Evolutionary conservation across 2,329 filamentous ascomycete species (phyloP).

Genomic region (Cladosporium sp.): DNA sequence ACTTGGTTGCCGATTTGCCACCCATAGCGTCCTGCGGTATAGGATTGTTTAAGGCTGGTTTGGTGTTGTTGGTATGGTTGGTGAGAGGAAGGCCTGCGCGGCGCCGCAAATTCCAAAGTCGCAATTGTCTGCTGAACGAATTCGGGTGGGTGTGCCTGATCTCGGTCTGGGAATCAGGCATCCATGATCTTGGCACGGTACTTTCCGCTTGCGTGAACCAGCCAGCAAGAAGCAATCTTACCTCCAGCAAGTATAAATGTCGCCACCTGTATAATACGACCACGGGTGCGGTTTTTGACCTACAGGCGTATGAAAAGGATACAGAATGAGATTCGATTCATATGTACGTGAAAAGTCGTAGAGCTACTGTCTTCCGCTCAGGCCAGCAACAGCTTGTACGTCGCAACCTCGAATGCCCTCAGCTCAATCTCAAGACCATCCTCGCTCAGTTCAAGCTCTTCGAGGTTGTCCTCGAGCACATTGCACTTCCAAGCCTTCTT

Average conservation of each 20-base stretch:
- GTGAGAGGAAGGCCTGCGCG: neutral
- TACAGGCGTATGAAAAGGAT: no score
- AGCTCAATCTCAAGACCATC: slow-evolving; percentile 36
- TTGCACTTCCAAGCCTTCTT: slow-evolving; percentile 80
- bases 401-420: slow-evolving; percentile 37
- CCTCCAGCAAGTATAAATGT: no score
- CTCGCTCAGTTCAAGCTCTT: slow-evolving; percentile 54
- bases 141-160: slow-evolving; percentile 4
- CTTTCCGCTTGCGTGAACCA: no score
- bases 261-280: no score
- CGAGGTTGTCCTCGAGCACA: slow-evolving; percentile 79
- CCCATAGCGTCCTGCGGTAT: slow-evolving; percentile 36
- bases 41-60: slow-evolving; percentile 30
- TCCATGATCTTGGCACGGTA: no score
- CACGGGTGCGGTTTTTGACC: no score
- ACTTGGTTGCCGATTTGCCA: slow-evolving; percentile 83
- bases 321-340: no score
- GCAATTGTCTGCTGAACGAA: slow-evolving; percentile 2
- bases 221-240: no score
- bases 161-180: neutral
- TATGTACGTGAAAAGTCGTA: slow-evolving; percentile 1
- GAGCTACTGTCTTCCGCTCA: slow-evolving; percentile 14
- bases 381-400: slow-evolving; percentile 31
- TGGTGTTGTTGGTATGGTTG: slow-evolving; percentile 8
- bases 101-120: neutral